These are phyloP conservation scores for Sarcodon sp. DNA, from an alignment of 768 basidiomycete genomes.

Conservation along the genomic window DNA sequence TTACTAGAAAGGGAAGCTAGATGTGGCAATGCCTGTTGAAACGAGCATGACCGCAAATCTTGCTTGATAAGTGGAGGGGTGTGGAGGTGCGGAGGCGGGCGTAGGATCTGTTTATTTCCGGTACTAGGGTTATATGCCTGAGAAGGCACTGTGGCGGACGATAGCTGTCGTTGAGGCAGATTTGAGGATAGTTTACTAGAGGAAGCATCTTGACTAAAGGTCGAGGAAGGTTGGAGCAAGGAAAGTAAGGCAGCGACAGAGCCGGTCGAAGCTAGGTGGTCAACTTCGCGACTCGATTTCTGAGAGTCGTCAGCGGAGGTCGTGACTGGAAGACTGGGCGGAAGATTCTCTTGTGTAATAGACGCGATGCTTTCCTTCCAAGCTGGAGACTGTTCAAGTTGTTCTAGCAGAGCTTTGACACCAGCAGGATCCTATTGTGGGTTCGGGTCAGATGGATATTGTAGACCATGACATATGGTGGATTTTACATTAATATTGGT, in stretches of 20 bases:
- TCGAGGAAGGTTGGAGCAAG: slow-evolving; percentile 31
- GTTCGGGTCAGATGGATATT: background rate
- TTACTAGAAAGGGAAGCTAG: slow-evolving; percentile 50
- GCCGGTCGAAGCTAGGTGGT: background rate
- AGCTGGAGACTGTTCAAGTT: slow-evolving; percentile 50
- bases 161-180: too few relatives aligned
- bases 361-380: slow-evolving; percentile 40
- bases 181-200: background rate
- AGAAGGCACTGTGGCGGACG: too few relatives aligned
- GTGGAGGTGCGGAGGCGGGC: background rate
- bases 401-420: slow-evolving; percentile 60
- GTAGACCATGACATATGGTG: background rate
- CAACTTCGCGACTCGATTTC: background rate
- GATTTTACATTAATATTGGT: slow-evolving; percentile 44
- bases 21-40: slow-evolving; percentile 58
- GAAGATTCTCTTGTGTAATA: slow-evolving; percentile 1
- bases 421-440: slow-evolving; percentile 44
- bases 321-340: slow-evolving; percentile 1
- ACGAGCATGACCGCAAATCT: slow-evolving; percentile 38
- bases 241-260: slow-evolving; percentile 53
- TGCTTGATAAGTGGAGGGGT: slow-evolving; percentile 7
- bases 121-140: too few relatives aligned
- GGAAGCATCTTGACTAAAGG: slow-evolving; percentile 7
- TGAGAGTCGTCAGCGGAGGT: slow-evolving; percentile 1
- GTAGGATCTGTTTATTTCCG: background rate